These are phyloP conservation scores for Phytophthora cactorum DNA, from an alignment of 352 stramenopile genomes.

Conservation along the genomic window DNA sequence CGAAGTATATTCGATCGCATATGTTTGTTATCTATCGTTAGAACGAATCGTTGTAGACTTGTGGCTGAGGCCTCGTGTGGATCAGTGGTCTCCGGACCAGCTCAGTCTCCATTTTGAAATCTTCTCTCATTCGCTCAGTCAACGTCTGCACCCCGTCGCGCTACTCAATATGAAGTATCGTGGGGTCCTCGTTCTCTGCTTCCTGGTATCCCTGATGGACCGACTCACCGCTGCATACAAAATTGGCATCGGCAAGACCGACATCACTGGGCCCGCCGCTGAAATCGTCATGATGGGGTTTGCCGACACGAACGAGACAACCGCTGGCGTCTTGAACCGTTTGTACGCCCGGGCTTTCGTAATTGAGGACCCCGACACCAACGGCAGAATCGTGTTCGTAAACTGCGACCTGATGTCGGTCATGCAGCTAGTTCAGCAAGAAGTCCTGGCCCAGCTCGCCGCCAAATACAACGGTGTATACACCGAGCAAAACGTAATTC, in stretches of 20 bases:
- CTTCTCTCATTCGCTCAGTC: no score
- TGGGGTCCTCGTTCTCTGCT: no score
- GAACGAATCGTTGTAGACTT: no score
- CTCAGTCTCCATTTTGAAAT: no score
- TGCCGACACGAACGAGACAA: slow-evolving; percentile 45
- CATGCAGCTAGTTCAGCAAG: slow-evolving; percentile 62
- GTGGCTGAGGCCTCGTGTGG: no score
- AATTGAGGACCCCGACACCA: slow-evolving; percentile 47
- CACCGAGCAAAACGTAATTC: slow-evolving; percentile 66
- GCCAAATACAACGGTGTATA: slow-evolving; percentile 46
- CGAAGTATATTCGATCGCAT: no score
- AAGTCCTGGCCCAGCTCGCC: slow-evolving; percentile 50
- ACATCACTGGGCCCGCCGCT: slow-evolving; percentile 66
- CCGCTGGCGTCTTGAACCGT: slow-evolving; percentile 62
- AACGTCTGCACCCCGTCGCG: no score
- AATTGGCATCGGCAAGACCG: slow-evolving; percentile 62
- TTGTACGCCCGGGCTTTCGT: slow-evolving; percentile 72
- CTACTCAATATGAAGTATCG: no score
- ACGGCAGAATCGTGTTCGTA: slow-evolving; percentile 49
- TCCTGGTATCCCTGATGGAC: no score
- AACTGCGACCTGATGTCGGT: slow-evolving; percentile 54
- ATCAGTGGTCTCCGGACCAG: no score
- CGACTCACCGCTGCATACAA: slow-evolving; percentile 25
- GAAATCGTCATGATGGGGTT: slow-evolving; percentile 77
- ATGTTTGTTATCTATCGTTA: no score